Evolutionary conservation across 1,139 yeast species (phyloP).

Genomic region (Yamadazyma taylorii): DNA sequence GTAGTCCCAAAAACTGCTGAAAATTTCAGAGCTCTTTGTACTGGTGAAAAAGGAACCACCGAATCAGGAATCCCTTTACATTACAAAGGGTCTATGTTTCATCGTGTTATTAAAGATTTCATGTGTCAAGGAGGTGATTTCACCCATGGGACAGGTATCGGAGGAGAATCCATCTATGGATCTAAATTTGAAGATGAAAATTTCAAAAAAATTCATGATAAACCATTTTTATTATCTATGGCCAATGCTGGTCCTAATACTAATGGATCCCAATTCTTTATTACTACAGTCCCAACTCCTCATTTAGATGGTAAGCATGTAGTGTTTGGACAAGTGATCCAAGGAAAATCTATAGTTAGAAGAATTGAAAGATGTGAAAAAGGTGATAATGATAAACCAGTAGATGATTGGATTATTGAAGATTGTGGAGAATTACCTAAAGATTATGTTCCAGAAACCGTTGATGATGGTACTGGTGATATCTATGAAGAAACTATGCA

Average conservation of each 20-base stretch:
- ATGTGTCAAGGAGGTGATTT: constrained; percentile 99
- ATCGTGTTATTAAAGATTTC: constrained; percentile 86
- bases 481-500: constrained; percentile 72
- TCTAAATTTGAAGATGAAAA: constrained; percentile 95
- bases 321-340: constrained; percentile 86
- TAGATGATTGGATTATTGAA: constrained; percentile 62
- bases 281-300: constrained; percentile 82
- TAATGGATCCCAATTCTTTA: constrained; percentile 49
- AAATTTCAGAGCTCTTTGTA: constrained; percentile 85
- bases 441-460: constrained; percentile 50
- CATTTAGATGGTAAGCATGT: constrained; percentile 94
- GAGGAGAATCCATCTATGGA: constrained; percentile 94
- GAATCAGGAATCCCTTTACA: constrained; percentile 61
- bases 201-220: constrained; percentile 71
- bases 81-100: constrained; percentile 83
- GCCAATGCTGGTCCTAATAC: constrained; percentile 49
- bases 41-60: constrained; percentile 83
- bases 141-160: constrained; percentile 85
- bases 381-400: constrained; percentile 63
- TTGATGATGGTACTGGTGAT: constrained; percentile 85
- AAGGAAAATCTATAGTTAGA: constrained; percentile 81
- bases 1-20: constrained; percentile 92
- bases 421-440: constrained; percentile 76
- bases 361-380: constrained; percentile 71
- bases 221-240: constrained; percentile 89